phyloP scores from a whole-genome alignment of 257 asterid genomes.

The Scutellaria galericulata region DNA sequence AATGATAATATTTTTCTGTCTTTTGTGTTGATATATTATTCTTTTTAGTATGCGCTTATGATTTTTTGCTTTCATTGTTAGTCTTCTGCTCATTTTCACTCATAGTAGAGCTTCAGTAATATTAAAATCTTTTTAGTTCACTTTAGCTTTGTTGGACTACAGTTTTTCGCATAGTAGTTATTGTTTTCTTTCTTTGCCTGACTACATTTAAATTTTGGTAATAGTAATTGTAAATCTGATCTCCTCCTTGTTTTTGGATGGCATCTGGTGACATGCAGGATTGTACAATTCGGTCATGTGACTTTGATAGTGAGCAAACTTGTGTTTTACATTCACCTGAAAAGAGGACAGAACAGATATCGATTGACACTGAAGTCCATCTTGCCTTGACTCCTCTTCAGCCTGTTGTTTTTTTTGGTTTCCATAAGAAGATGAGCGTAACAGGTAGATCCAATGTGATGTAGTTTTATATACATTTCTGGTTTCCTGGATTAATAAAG shows the following conservation, averaged over 20 bases:
- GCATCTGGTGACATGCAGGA: slow-evolving; percentile 57
- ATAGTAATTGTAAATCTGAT: slow-evolving; percentile 26
- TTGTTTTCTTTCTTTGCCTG: slow-evolving; percentile 19
- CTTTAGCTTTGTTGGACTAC: neutral
- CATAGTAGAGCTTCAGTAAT: slow-evolving; percentile 24
- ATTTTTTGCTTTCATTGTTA: slow-evolving; percentile 3
- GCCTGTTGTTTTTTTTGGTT: slow-evolving; percentile 97
- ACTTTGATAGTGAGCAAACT: slow-evolving; percentile 95
- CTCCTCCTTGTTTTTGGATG: slow-evolving; percentile 34
- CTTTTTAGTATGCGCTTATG: slow-evolving; percentile 8
- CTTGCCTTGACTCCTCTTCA: slow-evolving; percentile 97
- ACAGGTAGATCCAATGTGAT: slow-evolving; percentile 64
- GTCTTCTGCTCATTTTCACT: slow-evolving; percentile 5
- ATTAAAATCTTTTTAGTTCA: slow-evolving; percentile 8
- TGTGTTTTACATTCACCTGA: slow-evolving; percentile 98
- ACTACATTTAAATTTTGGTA: slow-evolving; percentile 27
- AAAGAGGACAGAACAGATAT: slow-evolving; percentile 90
- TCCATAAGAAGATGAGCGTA: slow-evolving; percentile 97
- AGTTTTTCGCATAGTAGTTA: neutral
- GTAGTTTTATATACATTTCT: slow-evolving; percentile 11
- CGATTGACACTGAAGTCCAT: slow-evolving; percentile 95
- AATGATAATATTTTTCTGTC: neutral
- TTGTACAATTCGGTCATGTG: slow-evolving; percentile 96
- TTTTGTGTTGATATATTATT: slow-evolving; percentile 27
- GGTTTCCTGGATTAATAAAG: slow-evolving; percentile 5